Evolutionary conservation across 1,139 yeast genomes (phyloP), one percentile per base, ranked within the genome.

Genomic region (Suhomyces bribrorum): DNA sequence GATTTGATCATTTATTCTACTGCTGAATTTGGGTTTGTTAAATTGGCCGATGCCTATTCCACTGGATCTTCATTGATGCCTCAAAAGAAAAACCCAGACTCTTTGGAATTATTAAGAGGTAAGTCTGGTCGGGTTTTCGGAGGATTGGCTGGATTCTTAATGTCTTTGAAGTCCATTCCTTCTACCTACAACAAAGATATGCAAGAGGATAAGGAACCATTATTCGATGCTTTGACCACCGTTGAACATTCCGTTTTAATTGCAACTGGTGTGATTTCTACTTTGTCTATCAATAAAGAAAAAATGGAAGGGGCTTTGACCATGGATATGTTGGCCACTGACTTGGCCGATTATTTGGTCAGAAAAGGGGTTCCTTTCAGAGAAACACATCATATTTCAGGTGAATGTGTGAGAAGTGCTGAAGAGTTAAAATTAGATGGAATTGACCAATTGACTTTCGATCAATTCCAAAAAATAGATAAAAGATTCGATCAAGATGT

Each of bases 21-120:
- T 30, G 97, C 96, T 20, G 99, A 92, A 67, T 92, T 92, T 70
- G 96, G 96, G 2, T 92, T 94, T 61, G 74, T 92, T 49, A 81
- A 87, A 62, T 77, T 90, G 42, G 94, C 97, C 9, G 99, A 92
- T 62, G 98, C 98, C 22, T 92, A 92, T 68, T 92, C 98, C 2
- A 92, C 99, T 8, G 99, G 99, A 7, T 88, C 97, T 5, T 88
- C 97, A 29, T 76, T 92, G 59, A 92, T 92, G 99, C 99, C 99
- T 17, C 98, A 94, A 66, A 92, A 92, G 81, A 94, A 92, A 68
- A 92, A 92, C 68, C 97, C 98, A 3, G 99, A 92, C 61, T 86
- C 96, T 27, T 74, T 92, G 51, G 99, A 92, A 69, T 74, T 92
- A 48, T 76, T 94, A 58, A 80, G 99, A 66, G 99, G 99, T 42